Percentiles rank a stretch among this genome's conserved stretches.
phyloP scores from a whole-genome alignment of 495 filamentous ascomycete genomes.

The Tuber calosporum region DNA sequence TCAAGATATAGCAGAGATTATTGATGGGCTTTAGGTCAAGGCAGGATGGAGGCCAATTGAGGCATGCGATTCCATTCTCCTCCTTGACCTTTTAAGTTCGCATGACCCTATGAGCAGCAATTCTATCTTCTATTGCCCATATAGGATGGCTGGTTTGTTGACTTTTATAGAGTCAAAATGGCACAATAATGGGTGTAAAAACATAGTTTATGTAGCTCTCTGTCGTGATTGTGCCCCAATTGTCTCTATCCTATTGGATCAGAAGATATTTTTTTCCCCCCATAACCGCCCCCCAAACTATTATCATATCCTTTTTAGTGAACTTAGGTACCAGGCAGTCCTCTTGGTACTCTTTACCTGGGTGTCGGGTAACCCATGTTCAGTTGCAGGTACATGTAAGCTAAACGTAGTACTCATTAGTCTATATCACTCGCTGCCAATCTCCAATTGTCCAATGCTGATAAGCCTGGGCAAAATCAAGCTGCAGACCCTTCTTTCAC shows the following conservation, averaged over 20 bases:
- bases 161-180: constrained; percentile 15
- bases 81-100: background rate
- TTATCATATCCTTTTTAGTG: background rate
- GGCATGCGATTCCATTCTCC: background rate
- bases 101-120: background rate
- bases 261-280: constrained; percentile 4
- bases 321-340: constrained; percentile 17
- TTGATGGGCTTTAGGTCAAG: no score
- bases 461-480: background rate
- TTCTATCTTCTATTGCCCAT: constrained; percentile 15
- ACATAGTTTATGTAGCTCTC: constrained; percentile 16
- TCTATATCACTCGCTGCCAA: constrained; percentile 7
- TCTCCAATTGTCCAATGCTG: background rate
- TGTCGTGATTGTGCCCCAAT: constrained; percentile 10
- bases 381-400: background rate
- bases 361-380: constrained; percentile 1
- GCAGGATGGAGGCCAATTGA: constrained; percentile 14
- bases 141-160: background rate
- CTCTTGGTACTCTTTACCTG: constrained; percentile 7
- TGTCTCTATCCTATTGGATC: constrained; percentile 7
- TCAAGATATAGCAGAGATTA: no score
- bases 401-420: no score
- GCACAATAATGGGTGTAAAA: constrained; percentile 6
- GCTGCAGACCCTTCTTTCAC: background rate
- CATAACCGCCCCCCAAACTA: constrained; percentile 13